A percentile compares a stretch with the other conserved stretches of the same genome.
phyloP scores from a whole-genome alignment of 257 asterid genomes.

The Voacanga thouarsii region DNA sequence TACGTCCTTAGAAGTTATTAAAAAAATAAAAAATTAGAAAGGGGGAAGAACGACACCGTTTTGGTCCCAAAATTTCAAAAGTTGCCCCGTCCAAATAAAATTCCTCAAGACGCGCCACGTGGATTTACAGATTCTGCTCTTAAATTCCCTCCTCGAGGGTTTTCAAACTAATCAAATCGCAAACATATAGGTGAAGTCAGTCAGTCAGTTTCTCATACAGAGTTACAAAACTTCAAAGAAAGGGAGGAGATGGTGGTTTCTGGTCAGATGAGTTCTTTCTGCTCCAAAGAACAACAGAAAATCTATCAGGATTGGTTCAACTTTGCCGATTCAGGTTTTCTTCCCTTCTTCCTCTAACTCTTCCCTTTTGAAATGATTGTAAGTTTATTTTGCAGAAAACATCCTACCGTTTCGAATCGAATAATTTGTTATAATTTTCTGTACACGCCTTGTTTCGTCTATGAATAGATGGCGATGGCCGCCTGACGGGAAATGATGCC shows the following conservation, averaged over 20 bases:
- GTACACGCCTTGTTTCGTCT: constrained; percentile 10
- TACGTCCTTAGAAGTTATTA: no score
- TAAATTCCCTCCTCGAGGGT: constrained; percentile 39
- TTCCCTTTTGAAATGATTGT: not conserved
- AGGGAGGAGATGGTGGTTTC: constrained; percentile 45
- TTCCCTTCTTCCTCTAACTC: not conserved
- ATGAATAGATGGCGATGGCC: constrained; percentile 69
- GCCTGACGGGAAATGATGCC: constrained; percentile 77
- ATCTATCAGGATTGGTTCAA: constrained; percentile 73
- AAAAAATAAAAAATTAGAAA: no score
- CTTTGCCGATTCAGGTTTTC: constrained; percentile 76
- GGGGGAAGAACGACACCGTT: not conserved
- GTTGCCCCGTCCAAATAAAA: not conserved
- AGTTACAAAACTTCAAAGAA: not conserved
- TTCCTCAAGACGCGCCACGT: not conserved
- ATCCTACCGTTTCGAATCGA: not conserved
- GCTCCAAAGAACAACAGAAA: constrained; percentile 53
- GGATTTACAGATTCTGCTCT: constrained; percentile 1
- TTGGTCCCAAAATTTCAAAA: not conserved
- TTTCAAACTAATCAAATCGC: constrained; percentile 35
- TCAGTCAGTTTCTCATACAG: not conserved
- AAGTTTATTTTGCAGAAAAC: not conserved
- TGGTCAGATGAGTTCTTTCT: constrained; percentile 26
- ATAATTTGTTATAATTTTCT: constrained; percentile 1
- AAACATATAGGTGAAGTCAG: not conserved